A percentile compares a stretch with the other conserved stretches of the same genome.
Conservation (phyloP, 2,329 filamentous ascomycete genomes). For the Cladorrhinum sp. region DNA sequence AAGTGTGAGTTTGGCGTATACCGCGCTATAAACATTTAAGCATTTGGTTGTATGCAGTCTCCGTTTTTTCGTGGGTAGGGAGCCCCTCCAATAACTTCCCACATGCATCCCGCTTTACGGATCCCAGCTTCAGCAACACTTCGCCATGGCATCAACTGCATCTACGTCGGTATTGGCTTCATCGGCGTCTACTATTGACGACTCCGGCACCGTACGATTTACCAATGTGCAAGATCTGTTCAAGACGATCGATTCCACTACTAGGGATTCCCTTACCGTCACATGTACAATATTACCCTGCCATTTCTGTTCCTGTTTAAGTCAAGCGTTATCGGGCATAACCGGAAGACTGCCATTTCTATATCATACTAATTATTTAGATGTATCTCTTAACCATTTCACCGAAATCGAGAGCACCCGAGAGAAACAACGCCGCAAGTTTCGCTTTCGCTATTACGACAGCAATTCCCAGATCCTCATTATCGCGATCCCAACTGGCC, state of each 20-base stretch:
- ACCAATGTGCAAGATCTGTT: slow-evolving; percentile 2
- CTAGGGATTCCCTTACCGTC: slow-evolving; percentile 4
- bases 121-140: too few species aligned
- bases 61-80: too few species aligned
- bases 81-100: too few species aligned
- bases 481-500: slow-evolving; percentile 7
- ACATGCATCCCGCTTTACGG: too few species aligned
- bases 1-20: too few species aligned
- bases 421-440: slow-evolving; percentile 6
- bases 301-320: background rate
- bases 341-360: background rate
- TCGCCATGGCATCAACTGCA: background rate
- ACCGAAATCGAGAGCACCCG: slow-evolving; percentile 12
- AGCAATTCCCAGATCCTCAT: slow-evolving; percentile 7
- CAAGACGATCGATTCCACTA: background rate
- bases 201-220: background rate
- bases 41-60: too few species aligned
- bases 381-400: slow-evolving; percentile 11
- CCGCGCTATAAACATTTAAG: too few species aligned
- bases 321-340: too few species aligned
- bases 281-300: slow-evolving; percentile 11
- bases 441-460: slow-evolving; percentile 17
- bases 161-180: background rate
- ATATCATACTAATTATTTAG: slow-evolving; percentile 9
- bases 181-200: background rate